Conservation (phyloP, 148 eudicot species). For the Drosera capensis region DNA sequence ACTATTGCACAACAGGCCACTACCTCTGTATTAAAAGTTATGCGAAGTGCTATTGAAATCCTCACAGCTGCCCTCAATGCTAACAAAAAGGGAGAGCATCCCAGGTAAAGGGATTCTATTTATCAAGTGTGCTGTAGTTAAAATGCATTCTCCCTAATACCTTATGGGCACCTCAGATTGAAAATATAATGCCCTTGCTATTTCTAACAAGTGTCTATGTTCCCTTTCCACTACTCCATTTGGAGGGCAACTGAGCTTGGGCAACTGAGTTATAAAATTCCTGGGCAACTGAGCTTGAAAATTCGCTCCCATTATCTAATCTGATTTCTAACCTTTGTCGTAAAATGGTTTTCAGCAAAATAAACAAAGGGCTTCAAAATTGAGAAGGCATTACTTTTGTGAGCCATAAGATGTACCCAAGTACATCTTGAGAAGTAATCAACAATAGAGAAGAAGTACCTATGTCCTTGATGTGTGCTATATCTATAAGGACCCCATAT, state of each 20-base stretch:
- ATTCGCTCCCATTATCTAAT: neutral
- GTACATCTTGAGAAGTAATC: conserved; percentile 6
- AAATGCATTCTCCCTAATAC: conserved; percentile 1
- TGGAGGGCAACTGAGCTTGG: neutral
- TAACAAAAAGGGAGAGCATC: too few relatives aligned
- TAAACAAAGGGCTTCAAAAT: neutral
- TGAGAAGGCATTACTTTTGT: neutral
- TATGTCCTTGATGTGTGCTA: neutral
- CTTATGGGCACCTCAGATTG: neutral
- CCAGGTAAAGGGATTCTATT: too few relatives aligned
- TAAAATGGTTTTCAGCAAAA: neutral
- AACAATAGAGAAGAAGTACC: conserved; percentile 7
- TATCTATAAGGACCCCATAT: conserved; percentile 12
- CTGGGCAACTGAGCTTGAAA: neutral
- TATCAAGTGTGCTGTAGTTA: too few relatives aligned
- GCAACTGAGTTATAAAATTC: neutral
- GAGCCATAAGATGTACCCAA: conserved; percentile 3
- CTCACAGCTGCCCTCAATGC: too few relatives aligned
- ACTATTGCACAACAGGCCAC: too few relatives aligned
- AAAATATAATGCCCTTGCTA: neutral
- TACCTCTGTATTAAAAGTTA: too few relatives aligned
- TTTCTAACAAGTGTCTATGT: conserved; percentile 9
- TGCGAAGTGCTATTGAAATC: too few relatives aligned
- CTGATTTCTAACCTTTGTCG: neutral
- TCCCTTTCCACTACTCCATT: conserved; percentile 8